phyloP scores from a whole-genome alignment of 768 basidiomycete species.

The Suillus clintonianus region DNA sequence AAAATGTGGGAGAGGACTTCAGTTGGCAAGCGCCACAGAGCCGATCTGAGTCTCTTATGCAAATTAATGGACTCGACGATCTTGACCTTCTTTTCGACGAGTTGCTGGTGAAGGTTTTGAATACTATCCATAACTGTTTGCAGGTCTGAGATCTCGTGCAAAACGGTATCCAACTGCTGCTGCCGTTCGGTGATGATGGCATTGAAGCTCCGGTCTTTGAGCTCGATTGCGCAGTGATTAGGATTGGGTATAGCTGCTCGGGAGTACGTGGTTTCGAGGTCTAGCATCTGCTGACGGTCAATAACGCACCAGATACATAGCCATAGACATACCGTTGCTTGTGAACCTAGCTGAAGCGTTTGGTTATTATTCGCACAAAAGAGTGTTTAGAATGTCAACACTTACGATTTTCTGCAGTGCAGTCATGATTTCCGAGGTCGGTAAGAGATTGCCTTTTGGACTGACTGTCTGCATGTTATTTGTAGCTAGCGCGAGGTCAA shows the following conservation, averaged over 20 bases:
- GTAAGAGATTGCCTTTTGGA: slow-evolving; percentile 1
- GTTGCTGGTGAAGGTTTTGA: background rate
- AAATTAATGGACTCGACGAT: too few species aligned
- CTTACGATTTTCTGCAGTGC: background rate
- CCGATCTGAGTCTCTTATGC: too few species aligned
- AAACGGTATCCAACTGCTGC: slow-evolving; percentile 16
- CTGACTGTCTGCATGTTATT: background rate
- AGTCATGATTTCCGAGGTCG: background rate
- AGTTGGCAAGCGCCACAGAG: slow-evolving; percentile 24
- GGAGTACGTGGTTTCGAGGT: slow-evolving; percentile 20
- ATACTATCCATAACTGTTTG: slow-evolving; percentile 17
- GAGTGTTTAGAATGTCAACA: background rate
- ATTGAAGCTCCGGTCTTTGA: slow-evolving; percentile 10
- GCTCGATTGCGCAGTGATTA: slow-evolving; percentile 6
- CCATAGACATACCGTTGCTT: background rate
- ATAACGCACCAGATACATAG: background rate
- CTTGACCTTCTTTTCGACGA: slow-evolving; percentile 3
- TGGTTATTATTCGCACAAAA: background rate
- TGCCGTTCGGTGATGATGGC: slow-evolving; percentile 17
- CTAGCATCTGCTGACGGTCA: background rate
- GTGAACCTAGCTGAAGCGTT: background rate
- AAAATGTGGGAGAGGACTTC: too few species aligned
- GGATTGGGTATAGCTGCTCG: slow-evolving; percentile 7
- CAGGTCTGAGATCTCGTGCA: slow-evolving; percentile 12
- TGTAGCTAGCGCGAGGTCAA: too few species aligned